A percentile compares a stretch with the other conserved stretches of the same genome.
Evolutionary conservation across 192 early-diverging fungal genomes (phyloP).

Genomic region (Coemansia sp.): DNA sequence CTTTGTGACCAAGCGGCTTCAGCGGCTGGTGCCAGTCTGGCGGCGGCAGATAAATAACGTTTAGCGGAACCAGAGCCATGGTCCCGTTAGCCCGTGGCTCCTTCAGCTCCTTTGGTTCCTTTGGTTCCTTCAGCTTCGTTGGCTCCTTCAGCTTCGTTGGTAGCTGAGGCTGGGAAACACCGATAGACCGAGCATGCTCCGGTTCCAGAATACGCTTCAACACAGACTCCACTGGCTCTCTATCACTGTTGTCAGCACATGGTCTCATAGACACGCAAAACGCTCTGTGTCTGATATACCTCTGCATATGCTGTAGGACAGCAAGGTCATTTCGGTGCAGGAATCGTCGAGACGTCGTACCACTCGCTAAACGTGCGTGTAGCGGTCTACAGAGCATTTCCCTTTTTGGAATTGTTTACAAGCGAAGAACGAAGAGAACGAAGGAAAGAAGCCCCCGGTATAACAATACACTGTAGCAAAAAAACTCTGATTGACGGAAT

Average conservation of each 20-base stretch:
- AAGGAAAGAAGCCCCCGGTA: neutral
- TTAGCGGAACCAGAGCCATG: slow-evolving; percentile 43
- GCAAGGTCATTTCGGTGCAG: no score
- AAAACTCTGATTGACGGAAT: neutral
- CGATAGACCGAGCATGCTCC: slow-evolving; percentile 11
- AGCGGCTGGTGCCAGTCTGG: slow-evolving; percentile 47
- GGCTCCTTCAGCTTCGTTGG: no score
- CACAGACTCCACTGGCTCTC: slow-evolving; percentile 27
- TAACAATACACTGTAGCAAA: neutral
- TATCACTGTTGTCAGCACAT: slow-evolving; percentile 1
- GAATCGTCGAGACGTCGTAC: no score
- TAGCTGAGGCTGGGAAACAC: slow-evolving; percentile 13
- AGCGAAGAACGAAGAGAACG: neutral
- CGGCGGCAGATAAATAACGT: slow-evolving; percentile 45
- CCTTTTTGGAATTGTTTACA: no score
- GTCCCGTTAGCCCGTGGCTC: neutral
- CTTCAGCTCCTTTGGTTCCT: neutral
- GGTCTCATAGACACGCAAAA: no score
- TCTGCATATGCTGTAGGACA: no score
- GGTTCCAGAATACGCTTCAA: slow-evolving; percentile 26
- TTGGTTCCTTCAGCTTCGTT: no score
- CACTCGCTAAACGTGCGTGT: no score
- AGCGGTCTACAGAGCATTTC: no score
- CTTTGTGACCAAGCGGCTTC: neutral
- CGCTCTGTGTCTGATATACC: no score